Percentiles rank a stretch among this genome's conserved stretches.
These are phyloP conservation scores for Casaregolazyma lundiana DNA, from an alignment of 1,139 yeast species.

Conservation along the genomic window DNA sequence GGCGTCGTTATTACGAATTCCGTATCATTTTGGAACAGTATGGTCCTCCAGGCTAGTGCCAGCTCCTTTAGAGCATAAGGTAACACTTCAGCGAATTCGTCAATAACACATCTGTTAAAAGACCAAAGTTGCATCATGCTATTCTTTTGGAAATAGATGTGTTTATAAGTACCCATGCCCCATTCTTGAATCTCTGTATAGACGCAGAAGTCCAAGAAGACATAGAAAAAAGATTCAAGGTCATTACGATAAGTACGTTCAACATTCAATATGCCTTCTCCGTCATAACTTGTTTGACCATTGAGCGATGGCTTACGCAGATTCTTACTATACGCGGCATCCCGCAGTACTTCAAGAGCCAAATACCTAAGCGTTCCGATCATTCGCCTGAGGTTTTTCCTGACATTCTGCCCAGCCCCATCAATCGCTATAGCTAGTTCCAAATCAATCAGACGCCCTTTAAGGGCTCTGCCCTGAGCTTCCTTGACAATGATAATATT, in stretches of 20 bases:
- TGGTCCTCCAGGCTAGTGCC: neutral
- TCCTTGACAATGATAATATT: neutral
- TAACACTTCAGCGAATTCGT: neutral
- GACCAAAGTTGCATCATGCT: neutral
- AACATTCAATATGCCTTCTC: too few relatives aligned
- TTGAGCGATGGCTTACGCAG: too few relatives aligned
- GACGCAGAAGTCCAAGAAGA: neutral
- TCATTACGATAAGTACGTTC: neutral
- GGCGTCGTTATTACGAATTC: neutral
- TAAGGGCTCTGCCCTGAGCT: too few relatives aligned
- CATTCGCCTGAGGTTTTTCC: neutral
- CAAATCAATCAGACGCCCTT: neutral
- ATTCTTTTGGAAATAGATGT: too few relatives aligned
- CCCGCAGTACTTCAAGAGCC: neutral
- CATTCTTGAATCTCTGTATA: neutral
- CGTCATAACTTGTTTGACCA: too few relatives aligned
- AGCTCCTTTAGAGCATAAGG: neutral
- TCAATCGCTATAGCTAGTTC: neutral
- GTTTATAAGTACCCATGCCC: too few relatives aligned
- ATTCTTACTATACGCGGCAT: too few relatives aligned
- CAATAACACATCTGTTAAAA: neutral
- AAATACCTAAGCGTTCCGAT: neutral
- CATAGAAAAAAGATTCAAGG: neutral
- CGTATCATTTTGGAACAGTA: neutral
- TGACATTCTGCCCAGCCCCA: neutral